These are phyloP conservation scores for Xylaria sp. DNA, from an alignment of 2,329 filamentous ascomycete genomes.

Conservation along the genomic window DNA sequence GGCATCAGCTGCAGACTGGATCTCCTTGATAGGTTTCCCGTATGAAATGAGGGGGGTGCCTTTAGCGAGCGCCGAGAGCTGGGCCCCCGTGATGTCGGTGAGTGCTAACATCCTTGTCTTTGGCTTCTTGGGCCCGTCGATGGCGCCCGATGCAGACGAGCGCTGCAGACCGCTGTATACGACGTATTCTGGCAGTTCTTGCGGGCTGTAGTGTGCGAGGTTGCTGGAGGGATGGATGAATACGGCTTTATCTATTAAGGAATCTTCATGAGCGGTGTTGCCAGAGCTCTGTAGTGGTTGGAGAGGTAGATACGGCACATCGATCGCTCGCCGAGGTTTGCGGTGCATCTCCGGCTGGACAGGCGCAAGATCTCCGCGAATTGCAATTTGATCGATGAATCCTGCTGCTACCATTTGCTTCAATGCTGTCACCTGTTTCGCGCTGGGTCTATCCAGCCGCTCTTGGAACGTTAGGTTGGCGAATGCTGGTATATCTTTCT, in stretches of 20 bases:
- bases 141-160: slow-evolving; percentile 57
- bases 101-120: slow-evolving; percentile 91
- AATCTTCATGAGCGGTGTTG: slow-evolving; percentile 47
- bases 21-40: slow-evolving; percentile 91
- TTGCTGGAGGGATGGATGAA: slow-evolving; percentile 90
- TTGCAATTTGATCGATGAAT: slow-evolving; percentile 93
- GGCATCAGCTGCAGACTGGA: slow-evolving; percentile 59
- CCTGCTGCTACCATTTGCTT: slow-evolving; percentile 93
- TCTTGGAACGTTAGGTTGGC: slow-evolving; percentile 66
- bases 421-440: slow-evolving; percentile 79
- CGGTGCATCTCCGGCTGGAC: slow-evolving; percentile 73
- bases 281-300: slow-evolving; percentile 67
- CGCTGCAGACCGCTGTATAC: slow-evolving; percentile 89
- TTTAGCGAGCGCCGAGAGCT: slow-evolving; percentile 82
- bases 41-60: slow-evolving; percentile 86
- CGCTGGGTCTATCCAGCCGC: slow-evolving; percentile 67
- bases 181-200: slow-evolving; percentile 86
- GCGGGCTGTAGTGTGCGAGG: slow-evolving; percentile 74
- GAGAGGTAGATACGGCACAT: slow-evolving; percentile 90
- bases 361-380: slow-evolving; percentile 87
- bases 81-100: slow-evolving; percentile 78
- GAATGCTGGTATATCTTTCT: slow-evolving; percentile 76
- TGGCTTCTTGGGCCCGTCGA: slow-evolving; percentile 59
- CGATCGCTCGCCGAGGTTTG: slow-evolving; percentile 85
- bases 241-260: slow-evolving; percentile 71